A percentile compares a stretch with the other conserved stretches of the same genome.
Conservation (phyloP, 2,329 filamentous ascomycete species). For the Chrysoporthe cubensis region DNA sequence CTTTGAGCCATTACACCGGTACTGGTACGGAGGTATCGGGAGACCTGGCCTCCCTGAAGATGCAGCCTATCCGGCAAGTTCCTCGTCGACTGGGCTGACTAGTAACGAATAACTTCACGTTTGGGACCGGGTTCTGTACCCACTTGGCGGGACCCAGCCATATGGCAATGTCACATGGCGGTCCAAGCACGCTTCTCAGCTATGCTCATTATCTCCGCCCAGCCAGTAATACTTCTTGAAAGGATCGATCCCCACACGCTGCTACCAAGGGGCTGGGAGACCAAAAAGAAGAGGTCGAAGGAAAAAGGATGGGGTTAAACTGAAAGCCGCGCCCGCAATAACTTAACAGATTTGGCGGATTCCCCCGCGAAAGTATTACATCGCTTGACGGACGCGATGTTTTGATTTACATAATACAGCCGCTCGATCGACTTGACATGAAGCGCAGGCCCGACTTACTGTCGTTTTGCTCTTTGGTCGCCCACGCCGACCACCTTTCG, state of each 20-base stretch:
- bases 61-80: background rate
- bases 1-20: too few relatives aligned
- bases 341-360: background rate
- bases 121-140: background rate
- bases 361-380: background rate
- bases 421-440: background rate
- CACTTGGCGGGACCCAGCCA: background rate
- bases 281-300: background rate
- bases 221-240: background rate
- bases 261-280: background rate
- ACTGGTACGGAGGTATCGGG: too few relatives aligned
- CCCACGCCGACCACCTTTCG: background rate
- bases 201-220: background rate
- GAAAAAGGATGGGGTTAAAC: background rate
- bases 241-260: slow-evolving; percentile 1
- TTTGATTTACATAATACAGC: background rate
- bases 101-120: background rate
- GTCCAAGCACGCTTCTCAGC: slow-evolving; percentile 1
- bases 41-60: background rate
- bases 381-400: background rate
- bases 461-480: background rate
- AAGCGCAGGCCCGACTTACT: background rate
- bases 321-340: background rate
- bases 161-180: background rate
- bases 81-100: background rate